A percentile compares a stretch with the other conserved stretches of the same genome.
Evolutionary conservation across 345 rosid species (phyloP).

Genomic region (Populus nigra): DNA sequence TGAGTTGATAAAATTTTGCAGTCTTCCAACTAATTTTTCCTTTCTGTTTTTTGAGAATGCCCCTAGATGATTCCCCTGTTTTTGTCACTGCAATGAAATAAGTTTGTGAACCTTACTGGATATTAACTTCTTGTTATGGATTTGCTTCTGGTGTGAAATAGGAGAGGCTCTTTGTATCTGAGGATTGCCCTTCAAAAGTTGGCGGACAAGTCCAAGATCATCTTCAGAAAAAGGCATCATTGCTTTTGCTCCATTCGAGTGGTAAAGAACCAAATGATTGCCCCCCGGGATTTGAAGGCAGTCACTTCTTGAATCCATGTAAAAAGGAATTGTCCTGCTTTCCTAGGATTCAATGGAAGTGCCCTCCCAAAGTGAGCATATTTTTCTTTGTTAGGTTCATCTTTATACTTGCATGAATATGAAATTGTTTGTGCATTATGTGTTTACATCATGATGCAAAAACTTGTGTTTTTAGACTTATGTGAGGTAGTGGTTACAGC

Average conservation of each 20-base stretch:
- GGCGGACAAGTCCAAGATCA: constrained; percentile 24
- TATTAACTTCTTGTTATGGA: background rate
- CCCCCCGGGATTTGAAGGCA: constrained; percentile 52
- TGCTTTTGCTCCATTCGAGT: constrained; percentile 10
- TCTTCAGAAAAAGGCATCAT: constrained; percentile 17
- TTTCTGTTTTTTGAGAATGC: background rate
- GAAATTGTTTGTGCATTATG: background rate
- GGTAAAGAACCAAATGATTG: constrained; percentile 19
- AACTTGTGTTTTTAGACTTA: background rate
- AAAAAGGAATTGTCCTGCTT: constrained; percentile 21
- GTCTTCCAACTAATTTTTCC: background rate
- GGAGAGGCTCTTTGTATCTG: constrained; percentile 48
- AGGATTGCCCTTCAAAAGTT: constrained; percentile 53
- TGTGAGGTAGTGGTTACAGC: background rate
- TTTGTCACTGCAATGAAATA: background rate
- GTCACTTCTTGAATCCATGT: constrained; percentile 5
- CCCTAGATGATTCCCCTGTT: background rate
- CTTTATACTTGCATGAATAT: background rate
- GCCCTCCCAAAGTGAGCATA: constrained; percentile 47
- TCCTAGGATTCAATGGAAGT: constrained; percentile 43
- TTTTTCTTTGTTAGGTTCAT: background rate
- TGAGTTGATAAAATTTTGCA: background rate
- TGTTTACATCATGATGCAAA: background rate
- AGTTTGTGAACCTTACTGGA: background rate
- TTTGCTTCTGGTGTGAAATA: constrained; percentile 17